Conservation (phyloP, 352 stramenopile species). For the Phytophthora citricola region DNA sequence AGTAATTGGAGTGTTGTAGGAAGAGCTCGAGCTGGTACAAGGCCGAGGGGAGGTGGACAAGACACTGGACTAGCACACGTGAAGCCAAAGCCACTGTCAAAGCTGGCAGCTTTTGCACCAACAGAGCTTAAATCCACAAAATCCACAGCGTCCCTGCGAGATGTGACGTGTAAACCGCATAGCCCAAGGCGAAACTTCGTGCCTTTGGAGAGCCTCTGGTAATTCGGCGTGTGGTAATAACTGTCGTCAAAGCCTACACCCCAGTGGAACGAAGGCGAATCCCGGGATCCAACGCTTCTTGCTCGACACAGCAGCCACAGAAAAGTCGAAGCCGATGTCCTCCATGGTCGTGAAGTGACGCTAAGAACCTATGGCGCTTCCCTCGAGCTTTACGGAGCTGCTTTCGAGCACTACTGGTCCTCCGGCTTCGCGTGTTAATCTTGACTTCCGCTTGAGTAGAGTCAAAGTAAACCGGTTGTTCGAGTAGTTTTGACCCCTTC, state of each 20-base stretch:
- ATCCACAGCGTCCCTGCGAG: constrained; percentile 11
- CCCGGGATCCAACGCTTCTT: constrained; percentile 20
- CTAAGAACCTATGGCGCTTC: constrained; percentile 16
- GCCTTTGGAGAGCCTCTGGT: constrained; percentile 17
- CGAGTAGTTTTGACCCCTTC: constrained; percentile 4
- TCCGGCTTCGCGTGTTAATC: constrained; percentile 19
- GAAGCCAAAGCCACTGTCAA: constrained; percentile 26
- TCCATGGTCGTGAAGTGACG: constrained; percentile 12
- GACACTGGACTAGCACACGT: constrained; percentile 24
- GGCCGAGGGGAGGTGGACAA: constrained; percentile 27
- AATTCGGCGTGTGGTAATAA: constrained; percentile 8
- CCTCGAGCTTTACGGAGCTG: constrained; percentile 8
- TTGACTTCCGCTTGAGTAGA: constrained; percentile 9
- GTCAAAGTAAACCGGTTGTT: neutral
- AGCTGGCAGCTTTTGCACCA: constrained; percentile 9
- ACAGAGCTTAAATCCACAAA: constrained; percentile 16
- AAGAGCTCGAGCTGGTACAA: constrained; percentile 12
- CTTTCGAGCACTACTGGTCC: constrained; percentile 12
- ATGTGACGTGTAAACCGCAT: constrained; percentile 20
- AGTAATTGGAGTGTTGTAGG: constrained; percentile 25
- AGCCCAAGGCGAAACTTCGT: constrained; percentile 26
- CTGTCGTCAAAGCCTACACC: constrained; percentile 35
- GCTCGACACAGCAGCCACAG: constrained; percentile 22
- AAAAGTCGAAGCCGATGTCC: constrained; percentile 12
- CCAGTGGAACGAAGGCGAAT: constrained; percentile 27